These are phyloP conservation scores for Nepenthes mirabilis DNA, from an alignment of 148 eudicot species.

Conservation along the genomic window DNA sequence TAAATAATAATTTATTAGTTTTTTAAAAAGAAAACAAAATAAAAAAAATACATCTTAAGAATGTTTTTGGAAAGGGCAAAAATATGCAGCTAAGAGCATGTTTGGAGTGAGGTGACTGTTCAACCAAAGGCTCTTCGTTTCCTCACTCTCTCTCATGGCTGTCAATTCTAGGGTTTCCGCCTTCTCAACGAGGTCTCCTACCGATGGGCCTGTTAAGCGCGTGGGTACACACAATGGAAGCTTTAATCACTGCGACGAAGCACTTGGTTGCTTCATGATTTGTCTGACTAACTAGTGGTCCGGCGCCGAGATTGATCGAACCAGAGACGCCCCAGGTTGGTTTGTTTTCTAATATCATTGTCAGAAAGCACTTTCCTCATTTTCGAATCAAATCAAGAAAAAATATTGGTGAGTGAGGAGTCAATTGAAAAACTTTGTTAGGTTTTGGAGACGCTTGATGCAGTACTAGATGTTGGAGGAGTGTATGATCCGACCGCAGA, in stretches of 20 bases:
- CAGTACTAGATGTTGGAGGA: constrained; percentile 92
- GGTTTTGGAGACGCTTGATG: constrained; percentile 79
- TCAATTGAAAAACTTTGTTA: constrained; percentile 9
- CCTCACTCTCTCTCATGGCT: constrained; percentile 15
- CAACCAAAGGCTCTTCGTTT: constrained; percentile 5
- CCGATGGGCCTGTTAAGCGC: constrained; percentile 20
- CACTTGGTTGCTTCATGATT: constrained; percentile 88
- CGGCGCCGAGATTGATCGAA: constrained; percentile 49
- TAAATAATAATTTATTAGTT: too few species aligned
- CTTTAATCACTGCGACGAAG: constrained; percentile 84
- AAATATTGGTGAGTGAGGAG: background rate
- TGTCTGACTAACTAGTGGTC: constrained; percentile 52
- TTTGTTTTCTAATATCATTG: background rate
- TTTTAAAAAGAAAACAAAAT: background rate
- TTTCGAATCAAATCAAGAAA: background rate
- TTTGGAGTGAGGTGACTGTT: constrained; percentile 8
- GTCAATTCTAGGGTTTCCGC: constrained; percentile 27
- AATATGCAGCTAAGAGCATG: constrained; percentile 6
- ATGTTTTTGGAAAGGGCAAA: background rate
- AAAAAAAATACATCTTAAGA: too few species aligned
- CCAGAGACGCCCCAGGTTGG: constrained; percentile 63
- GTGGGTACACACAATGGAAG: constrained; percentile 84
- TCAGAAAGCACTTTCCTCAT: background rate
- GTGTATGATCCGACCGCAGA: constrained; percentile 63
- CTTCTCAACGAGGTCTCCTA: constrained; percentile 23